Conservation (phyloP, 352 stramenopile genomes). For the Hyaloperonospora brassicae region DNA sequence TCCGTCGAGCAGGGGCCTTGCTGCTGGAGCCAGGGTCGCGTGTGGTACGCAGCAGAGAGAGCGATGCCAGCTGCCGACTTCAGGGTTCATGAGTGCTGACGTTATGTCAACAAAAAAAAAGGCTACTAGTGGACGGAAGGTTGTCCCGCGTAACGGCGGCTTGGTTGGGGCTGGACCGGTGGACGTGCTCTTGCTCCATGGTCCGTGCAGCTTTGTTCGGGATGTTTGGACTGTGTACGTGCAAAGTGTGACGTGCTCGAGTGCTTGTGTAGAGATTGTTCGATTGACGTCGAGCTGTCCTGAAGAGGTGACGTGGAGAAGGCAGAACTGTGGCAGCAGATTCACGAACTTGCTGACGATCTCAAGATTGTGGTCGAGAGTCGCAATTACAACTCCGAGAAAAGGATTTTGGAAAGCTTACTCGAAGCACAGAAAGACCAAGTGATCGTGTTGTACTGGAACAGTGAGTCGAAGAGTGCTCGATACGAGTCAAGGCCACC, state of each 20-base stretch:
- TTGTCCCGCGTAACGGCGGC: too few species aligned
- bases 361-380: slow-evolving; percentile 14
- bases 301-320: slow-evolving; percentile 14
- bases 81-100: neutral
- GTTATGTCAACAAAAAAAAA: too few species aligned
- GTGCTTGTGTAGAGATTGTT: neutral
- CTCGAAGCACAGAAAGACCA: slow-evolving; percentile 14
- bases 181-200: slow-evolving; percentile 19
- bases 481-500: neutral
- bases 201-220: slow-evolving; percentile 29
- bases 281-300: neutral
- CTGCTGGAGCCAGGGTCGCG: neutral
- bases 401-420: slow-evolving; percentile 14
- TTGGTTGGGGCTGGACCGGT: neutral
- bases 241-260: neutral
- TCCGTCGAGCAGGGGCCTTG: neutral
- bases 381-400: slow-evolving; percentile 13
- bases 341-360: slow-evolving; percentile 12
- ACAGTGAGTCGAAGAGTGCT: slow-evolving; percentile 18
- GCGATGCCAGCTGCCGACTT: neutral
- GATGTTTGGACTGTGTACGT: slow-evolving; percentile 22
- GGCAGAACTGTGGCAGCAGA: slow-evolving; percentile 7
- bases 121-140: too few species aligned
- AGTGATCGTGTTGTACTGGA: slow-evolving; percentile 32
- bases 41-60: neutral